Percentiles rank a stretch among this genome's conserved stretches.
Evolutionary conservation across 2,329 filamentous ascomycete genomes (phyloP).

Genomic region (Trichoderma atroviride): DNA sequence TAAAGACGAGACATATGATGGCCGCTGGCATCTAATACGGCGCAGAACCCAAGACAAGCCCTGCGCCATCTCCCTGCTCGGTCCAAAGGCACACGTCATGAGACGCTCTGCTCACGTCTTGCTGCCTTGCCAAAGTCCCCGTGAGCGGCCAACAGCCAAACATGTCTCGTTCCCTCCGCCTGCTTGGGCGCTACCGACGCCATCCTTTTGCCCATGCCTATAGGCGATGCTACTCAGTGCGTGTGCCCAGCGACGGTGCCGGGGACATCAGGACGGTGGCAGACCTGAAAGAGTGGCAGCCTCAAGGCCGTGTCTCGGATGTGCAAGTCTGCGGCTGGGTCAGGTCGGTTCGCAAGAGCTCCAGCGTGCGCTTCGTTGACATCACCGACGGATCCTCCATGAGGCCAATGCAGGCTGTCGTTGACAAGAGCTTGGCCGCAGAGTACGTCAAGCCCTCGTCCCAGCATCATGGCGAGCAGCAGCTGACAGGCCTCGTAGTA

Average conservation of each 20-base stretch:
- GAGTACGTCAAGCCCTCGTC: slow-evolving; percentile 58
- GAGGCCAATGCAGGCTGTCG: slow-evolving; percentile 76
- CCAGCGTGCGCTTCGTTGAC: slow-evolving; percentile 78
- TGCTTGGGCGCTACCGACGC: slow-evolving; percentile 17
- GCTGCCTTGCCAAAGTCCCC: slow-evolving; percentile 9
- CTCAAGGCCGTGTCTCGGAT: slow-evolving; percentile 44
- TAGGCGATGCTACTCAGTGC: slow-evolving; percentile 41
- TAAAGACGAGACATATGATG: not conserved
- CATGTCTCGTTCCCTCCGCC: slow-evolving; percentile 20
- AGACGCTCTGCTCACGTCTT: slow-evolving; percentile 8
- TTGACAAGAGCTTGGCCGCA: slow-evolving; percentile 70
- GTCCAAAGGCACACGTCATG: slow-evolving; percentile 10
- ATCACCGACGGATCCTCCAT: slow-evolving; percentile 86
- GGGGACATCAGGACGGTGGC: slow-evolving; percentile 51
- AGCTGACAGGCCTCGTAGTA: slow-evolving; percentile 50
- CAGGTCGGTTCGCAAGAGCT: slow-evolving; percentile 83
- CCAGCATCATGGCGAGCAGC: slow-evolving; percentile 2
- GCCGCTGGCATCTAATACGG: not conserved
- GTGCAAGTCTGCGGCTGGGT: slow-evolving; percentile 77
- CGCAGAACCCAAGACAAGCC: slow-evolving; percentile 6
- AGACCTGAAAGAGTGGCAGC: slow-evolving; percentile 58
- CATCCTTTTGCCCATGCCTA: slow-evolving; percentile 1
- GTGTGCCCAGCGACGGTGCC: slow-evolving; percentile 29
- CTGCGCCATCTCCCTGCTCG: slow-evolving; percentile 13
- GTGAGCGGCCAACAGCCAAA: slow-evolving; percentile 23